Percentiles rank a stretch among this genome's conserved stretches.
phyloP scores from a whole-genome alignment of 108 stramenopile species.

The Cyclotella baltica region DNA sequence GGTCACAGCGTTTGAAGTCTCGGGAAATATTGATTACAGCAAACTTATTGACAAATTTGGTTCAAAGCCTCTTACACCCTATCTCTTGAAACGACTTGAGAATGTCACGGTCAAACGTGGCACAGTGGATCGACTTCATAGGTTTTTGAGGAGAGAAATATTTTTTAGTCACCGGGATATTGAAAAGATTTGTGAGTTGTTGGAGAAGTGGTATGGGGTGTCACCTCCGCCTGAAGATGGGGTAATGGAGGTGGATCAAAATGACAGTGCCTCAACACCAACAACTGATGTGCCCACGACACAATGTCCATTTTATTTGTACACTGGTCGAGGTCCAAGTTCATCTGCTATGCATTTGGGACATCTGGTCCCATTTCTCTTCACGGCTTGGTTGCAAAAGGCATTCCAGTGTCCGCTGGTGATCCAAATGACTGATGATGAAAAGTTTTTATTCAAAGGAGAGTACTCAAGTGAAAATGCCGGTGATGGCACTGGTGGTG shows the following conservation, averaged over 20 bases:
- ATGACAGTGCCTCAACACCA: background rate
- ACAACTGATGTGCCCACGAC: conserved; percentile 27
- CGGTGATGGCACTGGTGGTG: conserved; percentile 3
- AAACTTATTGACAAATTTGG: conserved; percentile 96
- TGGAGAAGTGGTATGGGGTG: conserved; percentile 59
- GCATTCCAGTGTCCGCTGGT: conserved; percentile 97
- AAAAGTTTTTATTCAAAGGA: conserved; percentile 99
- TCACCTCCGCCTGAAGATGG: conserved; percentile 26
- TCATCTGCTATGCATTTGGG: conserved; percentile 97
- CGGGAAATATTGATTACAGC: conserved; percentile 95
- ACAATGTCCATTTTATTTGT: conserved; percentile 92
- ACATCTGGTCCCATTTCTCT: conserved; percentile 97
- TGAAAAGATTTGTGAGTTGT: conserved; percentile 78
- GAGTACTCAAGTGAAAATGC: conserved; percentile 69
- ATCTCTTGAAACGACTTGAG: conserved; percentile 71
- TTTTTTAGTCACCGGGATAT: conserved; percentile 99
- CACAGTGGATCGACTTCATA: conserved; percentile 84
- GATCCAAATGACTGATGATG: conserved; percentile 99
- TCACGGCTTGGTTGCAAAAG: conserved; percentile 96
- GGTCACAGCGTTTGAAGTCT: conserved; percentile 88
- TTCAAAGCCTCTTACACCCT: conserved; percentile 76
- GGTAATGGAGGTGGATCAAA: background rate
- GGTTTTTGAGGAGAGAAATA: conserved; percentile 95
- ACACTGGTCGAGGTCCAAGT: conserved; percentile 99
- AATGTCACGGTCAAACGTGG: conserved; percentile 84